These are phyloP conservation scores for Epichloe gansuensis DNA, from an alignment of 2,329 filamentous ascomycete genomes.

Conservation along the genomic window DNA sequence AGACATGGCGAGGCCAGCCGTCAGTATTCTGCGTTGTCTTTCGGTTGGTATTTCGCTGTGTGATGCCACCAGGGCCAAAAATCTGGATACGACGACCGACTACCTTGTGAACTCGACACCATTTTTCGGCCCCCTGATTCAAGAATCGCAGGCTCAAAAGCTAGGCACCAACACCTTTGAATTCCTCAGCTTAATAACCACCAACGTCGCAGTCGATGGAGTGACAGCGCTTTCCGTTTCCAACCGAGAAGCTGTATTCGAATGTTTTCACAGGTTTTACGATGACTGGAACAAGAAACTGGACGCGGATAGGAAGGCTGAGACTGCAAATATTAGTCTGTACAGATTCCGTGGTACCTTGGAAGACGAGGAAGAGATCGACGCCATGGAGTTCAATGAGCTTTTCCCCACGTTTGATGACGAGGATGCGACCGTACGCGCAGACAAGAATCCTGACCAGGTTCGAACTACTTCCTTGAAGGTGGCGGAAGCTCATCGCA, in stretches of 20 bases:
- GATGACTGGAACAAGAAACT: slow-evolving; percentile 69
- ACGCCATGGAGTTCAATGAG: slow-evolving; percentile 61
- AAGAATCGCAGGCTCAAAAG: slow-evolving; percentile 12
- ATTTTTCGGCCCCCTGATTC: slow-evolving; percentile 38
- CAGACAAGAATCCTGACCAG: slow-evolving; percentile 22
- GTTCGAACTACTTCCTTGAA: slow-evolving; percentile 45
- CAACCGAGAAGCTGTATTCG: slow-evolving; percentile 44
- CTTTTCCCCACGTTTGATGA: slow-evolving; percentile 68
- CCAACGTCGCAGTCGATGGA: slow-evolving; percentile 34
- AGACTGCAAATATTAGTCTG: slow-evolving; percentile 59
- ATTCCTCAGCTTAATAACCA: slow-evolving; percentile 25
- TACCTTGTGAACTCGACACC: slow-evolving; percentile 36
- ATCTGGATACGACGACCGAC: slow-evolving; percentile 20
- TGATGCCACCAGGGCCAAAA: slow-evolving; percentile 29
- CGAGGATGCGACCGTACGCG: slow-evolving; percentile 22
- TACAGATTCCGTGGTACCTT: slow-evolving; percentile 73
- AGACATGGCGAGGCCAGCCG: slow-evolving; percentile 66
- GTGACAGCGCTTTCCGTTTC: slow-evolving; percentile 25
- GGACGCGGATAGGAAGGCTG: slow-evolving; percentile 60
- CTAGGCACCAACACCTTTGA: slow-evolving; percentile 25
- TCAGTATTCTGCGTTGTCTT: slow-evolving; percentile 68
- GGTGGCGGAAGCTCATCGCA: slow-evolving; percentile 47
- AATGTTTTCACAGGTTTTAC: slow-evolving; percentile 61
- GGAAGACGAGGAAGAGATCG: slow-evolving; percentile 62
- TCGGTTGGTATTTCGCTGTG: slow-evolving; percentile 60